Evolutionary conservation across 768 basidiomycete species (phyloP).

Genomic region (Tulasnella sp.): DNA sequence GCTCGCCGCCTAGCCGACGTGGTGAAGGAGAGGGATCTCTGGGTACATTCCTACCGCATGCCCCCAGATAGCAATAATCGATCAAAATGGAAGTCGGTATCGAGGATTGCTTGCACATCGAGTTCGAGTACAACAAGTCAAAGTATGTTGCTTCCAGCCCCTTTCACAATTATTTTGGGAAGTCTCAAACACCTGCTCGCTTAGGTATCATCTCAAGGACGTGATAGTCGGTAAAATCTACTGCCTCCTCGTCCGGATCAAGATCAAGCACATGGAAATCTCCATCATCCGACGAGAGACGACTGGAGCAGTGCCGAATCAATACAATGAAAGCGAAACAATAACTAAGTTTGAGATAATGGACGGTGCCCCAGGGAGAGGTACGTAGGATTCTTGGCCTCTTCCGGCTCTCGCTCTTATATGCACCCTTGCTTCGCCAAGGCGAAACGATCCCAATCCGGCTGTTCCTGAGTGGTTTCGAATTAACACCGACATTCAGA

Average conservation of each 20-base stretch:
- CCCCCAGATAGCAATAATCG: no score
- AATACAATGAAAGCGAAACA: conserved; percentile 98
- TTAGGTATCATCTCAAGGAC: conserved; percentile 96
- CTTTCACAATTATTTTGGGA: no score
- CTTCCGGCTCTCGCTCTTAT: no score
- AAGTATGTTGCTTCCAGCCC: no score
- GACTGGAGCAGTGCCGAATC: conserved; percentile 94
- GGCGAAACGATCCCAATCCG: conserved; percentile 93
- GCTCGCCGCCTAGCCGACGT: no score
- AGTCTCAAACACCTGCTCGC: no score
- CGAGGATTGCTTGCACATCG: conserved; percentile 98
- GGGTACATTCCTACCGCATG: no score
- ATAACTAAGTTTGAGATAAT: conserved; percentile 76
- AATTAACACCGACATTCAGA: no score
- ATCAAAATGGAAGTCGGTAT: conserved; percentile 99
- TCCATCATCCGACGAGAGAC: conserved; percentile 98
- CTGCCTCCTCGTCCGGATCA: conserved; percentile 97
- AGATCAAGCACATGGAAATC: conserved; percentile 99
- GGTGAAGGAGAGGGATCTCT: no score
- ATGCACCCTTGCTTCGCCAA: conserved; percentile 41
- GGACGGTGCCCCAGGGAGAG: conserved; percentile 55
- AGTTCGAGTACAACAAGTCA: conserved; percentile 99
- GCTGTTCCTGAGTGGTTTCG: conserved; percentile 59
- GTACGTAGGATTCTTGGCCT: conserved; percentile 37
- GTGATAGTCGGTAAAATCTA: conserved; percentile 53